phyloP scores from a whole-genome alignment of 768 basidiomycete genomes.

The Pluteus cervinus region DNA sequence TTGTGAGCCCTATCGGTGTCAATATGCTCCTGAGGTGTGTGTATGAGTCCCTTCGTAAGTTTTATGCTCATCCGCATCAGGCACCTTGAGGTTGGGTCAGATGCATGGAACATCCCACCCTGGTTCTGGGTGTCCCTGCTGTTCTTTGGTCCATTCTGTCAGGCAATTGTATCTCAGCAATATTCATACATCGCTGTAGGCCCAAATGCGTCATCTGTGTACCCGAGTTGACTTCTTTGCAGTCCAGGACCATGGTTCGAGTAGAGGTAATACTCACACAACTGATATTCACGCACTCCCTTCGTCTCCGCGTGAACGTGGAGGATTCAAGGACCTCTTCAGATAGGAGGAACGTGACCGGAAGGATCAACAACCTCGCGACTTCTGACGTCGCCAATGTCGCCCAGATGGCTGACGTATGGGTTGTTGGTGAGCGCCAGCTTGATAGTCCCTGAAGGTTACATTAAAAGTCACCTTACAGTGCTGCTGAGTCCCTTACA shows the following conservation, averaged over 20 bases:
- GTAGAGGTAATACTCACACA: constrained; percentile 12
- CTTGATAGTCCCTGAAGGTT: background rate
- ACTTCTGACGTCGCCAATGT: constrained; percentile 39
- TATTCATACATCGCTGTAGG: constrained; percentile 29
- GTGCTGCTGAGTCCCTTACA: constrained; percentile 15
- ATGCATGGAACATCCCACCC: constrained; percentile 35
- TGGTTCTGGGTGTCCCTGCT: constrained; percentile 40
- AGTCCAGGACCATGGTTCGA: constrained; percentile 7
- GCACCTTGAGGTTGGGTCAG: too few species aligned
- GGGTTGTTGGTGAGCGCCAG: constrained; percentile 8
- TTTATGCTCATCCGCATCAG: too few species aligned
- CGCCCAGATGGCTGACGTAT: constrained; percentile 8
- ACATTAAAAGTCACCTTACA: constrained; percentile 2
- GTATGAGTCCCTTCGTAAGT: too few species aligned
- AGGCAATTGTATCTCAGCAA: constrained; percentile 30
- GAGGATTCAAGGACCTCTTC: constrained; percentile 4
- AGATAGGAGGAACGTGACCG: constrained; percentile 41
- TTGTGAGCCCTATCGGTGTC: too few species aligned
- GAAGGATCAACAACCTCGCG: constrained; percentile 55
- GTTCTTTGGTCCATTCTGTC: constrained; percentile 26
- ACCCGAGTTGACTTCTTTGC: background rate
- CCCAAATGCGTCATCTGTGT: background rate
- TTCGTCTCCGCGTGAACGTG: constrained; percentile 45
- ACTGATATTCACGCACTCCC: constrained; percentile 14
- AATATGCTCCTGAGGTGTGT: too few species aligned